Conservation (phyloP, 345 rosid genomes). For the Eucalyptus shirleyi region DNA sequence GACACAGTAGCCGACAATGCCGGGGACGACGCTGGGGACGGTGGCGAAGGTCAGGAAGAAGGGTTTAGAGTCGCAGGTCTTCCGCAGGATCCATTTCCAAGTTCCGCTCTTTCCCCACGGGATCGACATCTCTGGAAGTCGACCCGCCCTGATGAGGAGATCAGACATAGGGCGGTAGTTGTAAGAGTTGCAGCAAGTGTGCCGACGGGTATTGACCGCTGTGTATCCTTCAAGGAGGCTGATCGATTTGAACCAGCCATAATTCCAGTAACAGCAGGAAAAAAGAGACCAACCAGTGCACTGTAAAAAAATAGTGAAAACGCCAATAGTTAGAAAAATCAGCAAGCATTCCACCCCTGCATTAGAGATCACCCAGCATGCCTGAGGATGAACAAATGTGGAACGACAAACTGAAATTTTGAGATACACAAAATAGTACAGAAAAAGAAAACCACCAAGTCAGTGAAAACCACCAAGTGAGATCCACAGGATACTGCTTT, state of each 20-base stretch:
- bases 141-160: too few species aligned
- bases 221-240: conserved; percentile 90
- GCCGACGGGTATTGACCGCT: conserved; percentile 90
- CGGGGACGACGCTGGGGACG: too few species aligned
- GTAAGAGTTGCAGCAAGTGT: conserved; percentile 92
- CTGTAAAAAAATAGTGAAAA: conserved; percentile 14
- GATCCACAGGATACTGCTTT: neutral
- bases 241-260: conserved; percentile 99
- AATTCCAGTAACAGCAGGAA: conserved; percentile 98
- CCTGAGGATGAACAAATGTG: neutral
- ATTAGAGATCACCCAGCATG: neutral
- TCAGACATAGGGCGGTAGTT: conserved; percentile 61
- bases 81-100: too few species aligned
- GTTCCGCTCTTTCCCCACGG: too few species aligned
- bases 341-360: neutral
- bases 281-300: conserved; percentile 94
- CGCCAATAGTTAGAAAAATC: neutral
- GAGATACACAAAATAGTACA: neutral
- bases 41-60: too few species aligned
- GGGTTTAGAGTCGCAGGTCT: too few species aligned
- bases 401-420: neutral
- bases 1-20: too few species aligned
- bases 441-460: neutral
- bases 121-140: too few species aligned
- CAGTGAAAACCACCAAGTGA: neutral